Conservation (phyloP, 306 rosid species). For the Albizia julibrissin region DNA sequence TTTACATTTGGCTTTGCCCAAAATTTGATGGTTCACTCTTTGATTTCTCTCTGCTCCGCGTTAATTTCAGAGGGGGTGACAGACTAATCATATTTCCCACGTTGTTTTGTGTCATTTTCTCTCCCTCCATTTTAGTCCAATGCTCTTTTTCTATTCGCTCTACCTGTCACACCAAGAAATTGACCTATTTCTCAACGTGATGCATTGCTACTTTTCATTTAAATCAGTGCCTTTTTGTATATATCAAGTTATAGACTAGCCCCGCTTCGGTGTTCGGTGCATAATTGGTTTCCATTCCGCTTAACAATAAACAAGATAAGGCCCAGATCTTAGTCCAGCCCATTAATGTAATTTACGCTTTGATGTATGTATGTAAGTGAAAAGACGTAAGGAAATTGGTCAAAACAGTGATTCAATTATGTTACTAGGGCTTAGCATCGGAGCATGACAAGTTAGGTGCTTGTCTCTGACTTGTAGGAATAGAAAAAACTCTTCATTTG, state of each 20-base stretch:
- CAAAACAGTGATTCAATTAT: neutral
- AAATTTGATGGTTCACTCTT: neutral
- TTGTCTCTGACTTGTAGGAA: neutral
- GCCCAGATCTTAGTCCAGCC: neutral
- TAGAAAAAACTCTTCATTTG: neutral
- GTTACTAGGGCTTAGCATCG: neutral
- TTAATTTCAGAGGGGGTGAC: neutral
- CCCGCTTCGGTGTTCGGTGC: neutral
- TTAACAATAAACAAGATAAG: neutral
- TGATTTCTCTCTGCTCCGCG: neutral
- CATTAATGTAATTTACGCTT: neutral
- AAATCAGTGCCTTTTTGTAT: neutral
- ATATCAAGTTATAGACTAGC: neutral
- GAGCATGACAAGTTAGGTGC: neutral
- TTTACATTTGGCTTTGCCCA: neutral
- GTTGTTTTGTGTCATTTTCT: conserved; percentile 32
- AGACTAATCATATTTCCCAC: conserved; percentile 9
- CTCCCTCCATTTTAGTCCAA: conserved; percentile 1
- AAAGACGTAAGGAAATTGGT: neutral
- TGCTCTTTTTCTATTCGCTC: conserved; percentile 25
- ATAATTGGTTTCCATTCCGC: neutral
- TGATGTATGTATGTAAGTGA: neutral
- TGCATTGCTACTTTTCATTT: neutral
- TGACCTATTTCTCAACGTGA: conserved; percentile 27
- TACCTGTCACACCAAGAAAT: conserved; percentile 10